Base-by-base conservation (phyloP, 176 grass and related monocot species). In the Eleusine indica region DNA sequence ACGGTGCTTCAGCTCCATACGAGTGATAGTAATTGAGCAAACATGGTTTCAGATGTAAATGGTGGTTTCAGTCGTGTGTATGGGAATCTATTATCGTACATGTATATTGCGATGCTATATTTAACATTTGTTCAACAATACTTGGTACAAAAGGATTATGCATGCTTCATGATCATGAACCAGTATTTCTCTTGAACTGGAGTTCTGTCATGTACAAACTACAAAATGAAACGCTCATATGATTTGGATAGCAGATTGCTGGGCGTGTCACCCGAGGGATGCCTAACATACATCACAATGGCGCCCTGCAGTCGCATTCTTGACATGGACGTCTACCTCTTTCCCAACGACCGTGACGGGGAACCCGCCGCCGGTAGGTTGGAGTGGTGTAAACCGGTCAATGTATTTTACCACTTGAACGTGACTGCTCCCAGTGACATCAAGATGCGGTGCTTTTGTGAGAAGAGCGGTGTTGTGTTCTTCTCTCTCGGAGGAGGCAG, bases 31-130 rank as follows among this genome's bases (percentile, higher is more conserved):
- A 75, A 52, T 35, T 35, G 32, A 35, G 66, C 58, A 75, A 47
- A 69, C 43, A 65, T 11, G 22, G 38, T 73, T 53, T 66, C 22
- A 47, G 6, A 22, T 75, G 70, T 74, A 78, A 78, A 71, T 79
- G 10, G 30, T 37, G 18, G 18, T 67, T 35, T 53, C 9, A 22
- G 30, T 25, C 30, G 12, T 80, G 29, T 54, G 6, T 41, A 54
- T 87, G 76, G 25, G 1, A 43, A 21, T 44, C 1, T 70, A 66
- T 30, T 67, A 57, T 66, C 15, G 0, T 51, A 8, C 12, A 7
- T 56, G 48, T 80, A 21, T 67, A 70, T 47, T 80, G 57, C 66
- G 67, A 80, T 66, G 30, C 10, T 79, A 25, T 8, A 9, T 61
- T 1, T 61, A 61, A 61, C 57, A 19, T 46, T 38, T 19, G n/a